Evolutionary conservation across 352 stramenopile genomes (phyloP).

Genomic region (Aphanomyces stellatus): DNA sequence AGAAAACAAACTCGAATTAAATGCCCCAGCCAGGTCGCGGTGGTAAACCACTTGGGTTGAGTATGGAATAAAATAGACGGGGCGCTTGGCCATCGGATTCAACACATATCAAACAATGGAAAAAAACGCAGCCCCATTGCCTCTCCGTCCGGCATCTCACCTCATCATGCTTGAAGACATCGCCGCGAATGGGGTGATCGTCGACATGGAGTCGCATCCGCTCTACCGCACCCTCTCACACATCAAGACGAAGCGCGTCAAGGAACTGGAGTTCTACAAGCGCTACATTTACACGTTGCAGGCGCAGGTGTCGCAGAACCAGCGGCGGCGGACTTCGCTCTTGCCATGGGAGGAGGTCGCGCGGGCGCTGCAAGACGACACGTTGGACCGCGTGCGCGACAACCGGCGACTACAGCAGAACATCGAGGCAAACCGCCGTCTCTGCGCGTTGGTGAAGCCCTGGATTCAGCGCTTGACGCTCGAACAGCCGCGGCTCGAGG

Average conservation of each 20-base stretch:
- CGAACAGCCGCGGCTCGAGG: background rate
- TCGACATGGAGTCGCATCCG: background rate
- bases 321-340: background rate
- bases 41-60: too few species aligned
- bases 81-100: too few species aligned
- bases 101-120: too few species aligned
- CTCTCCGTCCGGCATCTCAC: too few species aligned
- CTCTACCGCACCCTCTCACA: background rate
- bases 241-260: slow-evolving; percentile 13
- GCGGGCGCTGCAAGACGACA: slow-evolving; percentile 3
- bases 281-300: background rate
- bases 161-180: too few species aligned
- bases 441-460: background rate
- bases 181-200: too few species aligned
- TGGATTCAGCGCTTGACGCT: background rate
- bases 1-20: too few species aligned
- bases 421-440: background rate
- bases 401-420: slow-evolving; percentile 1
- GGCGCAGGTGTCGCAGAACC: background rate
- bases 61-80: too few species aligned
- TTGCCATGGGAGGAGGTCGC: slow-evolving; percentile 14
- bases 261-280: slow-evolving; percentile 7
- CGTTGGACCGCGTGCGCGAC: slow-evolving; percentile 6
- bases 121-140: too few species aligned
- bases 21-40: too few species aligned